Base-by-base conservation (phyloP, 2,329 filamentous ascomycete genomes). In the Celoporthe dispersa region DNA sequence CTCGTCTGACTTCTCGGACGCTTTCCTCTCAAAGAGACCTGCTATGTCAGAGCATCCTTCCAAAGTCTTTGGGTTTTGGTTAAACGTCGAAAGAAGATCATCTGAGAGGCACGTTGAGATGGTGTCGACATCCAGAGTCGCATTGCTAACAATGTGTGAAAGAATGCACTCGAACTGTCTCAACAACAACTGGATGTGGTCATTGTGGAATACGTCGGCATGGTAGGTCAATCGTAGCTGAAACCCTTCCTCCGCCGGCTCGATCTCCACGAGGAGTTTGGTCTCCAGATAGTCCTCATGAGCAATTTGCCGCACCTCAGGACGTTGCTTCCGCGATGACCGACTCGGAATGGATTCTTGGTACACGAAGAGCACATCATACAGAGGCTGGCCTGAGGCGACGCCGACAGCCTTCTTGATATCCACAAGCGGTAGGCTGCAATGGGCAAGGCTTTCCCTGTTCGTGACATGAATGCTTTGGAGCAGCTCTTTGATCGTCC, bases 301-400 rank as follows among this genome's bases (percentile, higher is more conserved):
- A 35, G 86, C 84, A 0, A 87, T 77, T 68, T 94, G 83, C 12
- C 76, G 78, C 0, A 95, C 81, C 2, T 77, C 74, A 1, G 33
- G 55, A 0, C 73, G 71, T 0, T 59, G 41, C 39, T 72, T 25
- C 57, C 66, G 48, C 41, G 37, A 41, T 28, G 37, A 65, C 35
- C 72, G 75, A 74, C 75, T 81, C 76, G 82, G 80, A 1, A 91
- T 81, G 0, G 90, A 92, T 76, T 97, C 91, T 75, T 98, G 94
- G 84, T 94, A 98, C 0, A 94, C 90, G 75, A 97, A 91, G 0
- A 97, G 82, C 0, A 90, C 86, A 74, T 97, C 92, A 74, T 95
- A 97, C 0, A 97, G 79, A 1, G 81, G 80, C 53, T 88, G 84
- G 0, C 85, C 82, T 0, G 88, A 83, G 37, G 84, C 80, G 0